Base-by-base conservation (phyloP, 2,329 filamentous ascomycete genomes). In the Fusarium pilosicola region DNA sequence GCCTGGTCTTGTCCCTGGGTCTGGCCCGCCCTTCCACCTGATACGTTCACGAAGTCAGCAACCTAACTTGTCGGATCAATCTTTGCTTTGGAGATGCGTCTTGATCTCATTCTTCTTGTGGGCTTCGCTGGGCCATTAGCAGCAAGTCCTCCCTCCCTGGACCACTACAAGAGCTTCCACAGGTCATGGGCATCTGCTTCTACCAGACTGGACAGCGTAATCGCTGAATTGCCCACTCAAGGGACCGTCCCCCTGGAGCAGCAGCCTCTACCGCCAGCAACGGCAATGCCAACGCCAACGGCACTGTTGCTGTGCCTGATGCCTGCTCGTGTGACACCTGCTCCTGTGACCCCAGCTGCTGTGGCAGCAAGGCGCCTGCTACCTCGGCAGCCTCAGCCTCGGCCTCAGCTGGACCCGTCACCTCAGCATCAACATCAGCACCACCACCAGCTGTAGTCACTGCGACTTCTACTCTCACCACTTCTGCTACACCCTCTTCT, bases 61-160 rank as follows among this genome's bases (percentile, higher is more conserved):
- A 59, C 32, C 32, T 20, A 20, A n/a, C 36, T 69, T 51, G 11
- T 11, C 42, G 36, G n/a, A 41, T 28, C 11, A 36, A 45, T 41
- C 17, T 49, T 62, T 20, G 10, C 14, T 30, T 22, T 36, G 13
- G 64, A 39, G 26, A 72, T 65, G 69, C 58, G 66, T 65, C 39
- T 36, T 34, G 24, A 48, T 45, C 17, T 70, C 52, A 45, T 55
- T 49, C 36, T 73, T 20, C 24, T 72, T 14, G 58, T 63, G 24
- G 39, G 48, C 58, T 55, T 72, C 42, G 58, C 54, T 18, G 64
- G 65, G 70, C 58, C 48, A 18, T 30, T 45, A 24, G 39, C 38
- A 30, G 69, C 69, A 28, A 36, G 34, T 36, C 34, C 34, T 42
- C 56, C 69, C 42, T 55, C 14, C 26, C 13, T 59, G 56, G 22